A percentile compares a stretch with the other conserved stretches of the same genome.
Conservation (phyloP, 2,329 filamentous ascomycete species). For the Aspergillus fischeri region DNA sequence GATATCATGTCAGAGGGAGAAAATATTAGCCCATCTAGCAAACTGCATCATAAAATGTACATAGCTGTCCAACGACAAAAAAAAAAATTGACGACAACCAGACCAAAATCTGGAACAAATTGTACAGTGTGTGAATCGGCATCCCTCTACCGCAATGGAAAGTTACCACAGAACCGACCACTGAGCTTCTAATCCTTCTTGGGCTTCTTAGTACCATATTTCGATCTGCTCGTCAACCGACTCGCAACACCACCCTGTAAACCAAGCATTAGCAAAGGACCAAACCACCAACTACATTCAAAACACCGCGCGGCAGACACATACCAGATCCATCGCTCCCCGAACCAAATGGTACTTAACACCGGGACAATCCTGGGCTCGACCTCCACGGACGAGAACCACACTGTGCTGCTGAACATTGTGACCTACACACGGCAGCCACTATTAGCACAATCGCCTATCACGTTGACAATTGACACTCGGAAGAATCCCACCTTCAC, state of each 20-base stretch:
- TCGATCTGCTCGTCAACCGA: slow-evolving; percentile 79
- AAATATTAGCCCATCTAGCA: neutral
- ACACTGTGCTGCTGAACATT: slow-evolving; percentile 99
- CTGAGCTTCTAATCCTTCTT: slow-evolving; percentile 62
- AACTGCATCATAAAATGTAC: neutral
- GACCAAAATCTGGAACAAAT: slow-evolving; percentile 3
- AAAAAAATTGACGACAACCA: neutral
- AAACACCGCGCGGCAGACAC: slow-evolving; percentile 44
- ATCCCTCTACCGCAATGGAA: neutral
- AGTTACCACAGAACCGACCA: neutral
- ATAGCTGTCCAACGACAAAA: neutral
- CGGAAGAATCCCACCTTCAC: slow-evolving; percentile 60
- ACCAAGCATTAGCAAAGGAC: slow-evolving; percentile 23
- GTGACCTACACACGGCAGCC: slow-evolving; percentile 56
- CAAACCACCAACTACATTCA: neutral
- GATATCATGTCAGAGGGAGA: neutral
- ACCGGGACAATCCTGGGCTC: slow-evolving; percentile 96
- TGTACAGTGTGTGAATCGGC: neutral
- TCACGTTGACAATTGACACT: neutral
- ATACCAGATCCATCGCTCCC: slow-evolving; percentile 87
- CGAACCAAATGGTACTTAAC: slow-evolving; percentile 92
- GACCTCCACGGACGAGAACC: slow-evolving; percentile 87
- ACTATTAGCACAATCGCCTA: neutral
- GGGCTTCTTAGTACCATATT: slow-evolving; percentile 98
- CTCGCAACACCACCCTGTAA: slow-evolving; percentile 81